Evolutionary conservation across 352 stramenopile genomes (phyloP).

Genomic region (Globisporangium nodosum): DNA sequence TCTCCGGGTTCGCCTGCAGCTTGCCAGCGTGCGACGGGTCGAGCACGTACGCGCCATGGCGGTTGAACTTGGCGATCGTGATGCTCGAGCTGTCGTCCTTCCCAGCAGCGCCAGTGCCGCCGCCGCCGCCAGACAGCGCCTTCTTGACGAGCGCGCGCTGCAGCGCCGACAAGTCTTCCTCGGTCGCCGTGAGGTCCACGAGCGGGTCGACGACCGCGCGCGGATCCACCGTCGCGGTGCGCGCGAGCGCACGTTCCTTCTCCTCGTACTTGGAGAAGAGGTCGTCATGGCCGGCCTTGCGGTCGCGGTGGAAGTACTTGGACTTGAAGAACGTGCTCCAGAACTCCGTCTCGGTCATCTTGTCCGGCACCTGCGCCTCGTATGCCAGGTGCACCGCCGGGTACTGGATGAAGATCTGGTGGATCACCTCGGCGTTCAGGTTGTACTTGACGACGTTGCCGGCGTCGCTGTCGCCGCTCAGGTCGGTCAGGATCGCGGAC

Average conservation of each 20-base stretch:
- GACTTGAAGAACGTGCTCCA: slow-evolving; percentile 87
- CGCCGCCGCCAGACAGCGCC: slow-evolving; percentile 1
- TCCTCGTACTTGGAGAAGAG: slow-evolving; percentile 86
- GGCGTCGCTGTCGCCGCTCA: slow-evolving; percentile 64
- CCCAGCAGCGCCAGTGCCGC: neutral
- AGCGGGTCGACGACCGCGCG: slow-evolving; percentile 70
- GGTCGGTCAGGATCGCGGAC: slow-evolving; percentile 76
- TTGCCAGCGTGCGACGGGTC: slow-evolving; percentile 68
- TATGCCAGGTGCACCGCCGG: slow-evolving; percentile 83
- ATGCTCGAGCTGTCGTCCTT: slow-evolving; percentile 58
- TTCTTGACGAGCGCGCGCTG: slow-evolving; percentile 16
- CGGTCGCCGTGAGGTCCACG: slow-evolving; percentile 69
- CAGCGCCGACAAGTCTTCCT: slow-evolving; percentile 51
- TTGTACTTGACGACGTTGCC: slow-evolving; percentile 88
- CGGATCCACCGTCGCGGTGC: slow-evolving; percentile 38
- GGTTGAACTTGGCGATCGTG: slow-evolving; percentile 86
- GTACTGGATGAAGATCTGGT: slow-evolving; percentile 90
- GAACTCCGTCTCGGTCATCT: slow-evolving; percentile 88
- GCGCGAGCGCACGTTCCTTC: slow-evolving; percentile 57
- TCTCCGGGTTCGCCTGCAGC: slow-evolving; percentile 17
- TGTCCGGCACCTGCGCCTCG: slow-evolving; percentile 79
- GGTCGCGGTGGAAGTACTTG: slow-evolving; percentile 86
- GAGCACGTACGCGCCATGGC: slow-evolving; percentile 77
- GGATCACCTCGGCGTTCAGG: slow-evolving; percentile 84
- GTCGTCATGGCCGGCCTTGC: slow-evolving; percentile 75